Evolutionary conservation across 2,329 filamentous ascomycete species (phyloP), one percentile per base, ranked within the genome.

Genomic region (Stagonosporopsis tanaceti): DNA sequence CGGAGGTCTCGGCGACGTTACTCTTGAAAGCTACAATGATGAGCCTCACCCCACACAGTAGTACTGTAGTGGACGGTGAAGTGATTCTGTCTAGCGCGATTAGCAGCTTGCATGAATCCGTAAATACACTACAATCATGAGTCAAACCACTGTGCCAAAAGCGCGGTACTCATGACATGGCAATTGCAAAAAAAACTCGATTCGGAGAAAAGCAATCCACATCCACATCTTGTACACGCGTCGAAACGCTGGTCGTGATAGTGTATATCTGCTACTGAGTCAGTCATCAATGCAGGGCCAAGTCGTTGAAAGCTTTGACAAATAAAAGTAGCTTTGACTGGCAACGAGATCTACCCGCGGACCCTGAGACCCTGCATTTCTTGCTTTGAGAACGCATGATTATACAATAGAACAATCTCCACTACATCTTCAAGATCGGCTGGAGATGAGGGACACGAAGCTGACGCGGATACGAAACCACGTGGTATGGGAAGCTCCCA

Each of bases 401-500:
- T 12, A 44, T 39, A n/a, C n/a, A n/a, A n/a, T n/a, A 30, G 17
- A 22, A 37, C 14, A 37, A 51, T 51, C 25, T 32, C 30, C 12
- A 39, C 39, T 20, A n/a, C 17, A 48, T 17, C 32, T 27, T 45
- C 24, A 15, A 42, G 20, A 17, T 25, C 20, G 30, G 14, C 38
- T 45, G 15, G 20, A 47, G 8, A n/a, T 24, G 14, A 22, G 1
- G 25, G 15, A 46, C 12, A 41, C 47, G 37, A 41, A 17, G 28
- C 40, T 39, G 54, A 39, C 15, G 47, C 47, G 41, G 9, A 27
- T 12, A 32, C 37, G 37, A 47, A 47, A 57, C 42, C 48, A 57
- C 47, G 54, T 47, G 54, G 25, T 9, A 20, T 22, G 32, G 48
- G 42, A 20, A 47, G 34, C 37, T 24, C 2, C 25, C 30, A 38